A percentile compares a stretch with the other conserved stretches of the same genome.
phyloP scores from a whole-genome alignment of 768 basidiomycete species.

The Tubosaeta brunneosetosa region DNA sequence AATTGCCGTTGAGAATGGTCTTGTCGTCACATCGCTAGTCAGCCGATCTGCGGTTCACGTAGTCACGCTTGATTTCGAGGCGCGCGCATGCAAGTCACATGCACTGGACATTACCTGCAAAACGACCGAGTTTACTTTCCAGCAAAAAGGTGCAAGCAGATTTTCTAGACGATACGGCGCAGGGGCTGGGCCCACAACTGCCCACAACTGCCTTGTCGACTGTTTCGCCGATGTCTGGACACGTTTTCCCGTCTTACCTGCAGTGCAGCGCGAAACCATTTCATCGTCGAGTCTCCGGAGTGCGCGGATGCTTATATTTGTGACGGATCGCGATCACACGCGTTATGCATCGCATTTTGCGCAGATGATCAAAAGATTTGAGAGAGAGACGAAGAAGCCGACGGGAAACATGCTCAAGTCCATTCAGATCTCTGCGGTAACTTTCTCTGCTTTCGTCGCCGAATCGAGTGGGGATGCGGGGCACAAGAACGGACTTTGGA shows the following conservation, averaged over 20 bases:
- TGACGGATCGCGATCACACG: constrained; percentile 35
- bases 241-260: constrained; percentile 54
- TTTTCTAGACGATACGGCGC: constrained; percentile 7
- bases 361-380: constrained; percentile 43
- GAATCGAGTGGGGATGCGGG: constrained; percentile 5
- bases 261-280: constrained; percentile 44
- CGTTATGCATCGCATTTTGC: constrained; percentile 41
- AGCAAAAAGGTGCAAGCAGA: constrained; percentile 33
- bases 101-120: constrained; percentile 51
- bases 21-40: constrained; percentile 41
- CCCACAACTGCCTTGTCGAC: constrained; percentile 51
- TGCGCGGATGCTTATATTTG: constrained; percentile 38
- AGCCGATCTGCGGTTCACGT: constrained; percentile 41
- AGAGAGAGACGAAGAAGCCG: constrained; percentile 49
- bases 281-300: constrained; percentile 32
- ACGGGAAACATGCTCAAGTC: constrained; percentile 40
- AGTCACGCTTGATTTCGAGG: constrained; percentile 34
- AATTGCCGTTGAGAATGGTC: too few relatives aligned
- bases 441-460: constrained; percentile 25
- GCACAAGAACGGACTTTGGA: constrained; percentile 14
- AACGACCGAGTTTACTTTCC: constrained; percentile 53
- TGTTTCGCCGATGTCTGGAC: constrained; percentile 57
- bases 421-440: constrained; percentile 32
- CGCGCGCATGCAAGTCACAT: constrained; percentile 36
- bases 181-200: constrained; percentile 11